A percentile compares a stretch with the other conserved stretches of the same genome.
Conservation (phyloP, 2,329 filamentous ascomycete genomes). For the Calonectria montana region DNA sequence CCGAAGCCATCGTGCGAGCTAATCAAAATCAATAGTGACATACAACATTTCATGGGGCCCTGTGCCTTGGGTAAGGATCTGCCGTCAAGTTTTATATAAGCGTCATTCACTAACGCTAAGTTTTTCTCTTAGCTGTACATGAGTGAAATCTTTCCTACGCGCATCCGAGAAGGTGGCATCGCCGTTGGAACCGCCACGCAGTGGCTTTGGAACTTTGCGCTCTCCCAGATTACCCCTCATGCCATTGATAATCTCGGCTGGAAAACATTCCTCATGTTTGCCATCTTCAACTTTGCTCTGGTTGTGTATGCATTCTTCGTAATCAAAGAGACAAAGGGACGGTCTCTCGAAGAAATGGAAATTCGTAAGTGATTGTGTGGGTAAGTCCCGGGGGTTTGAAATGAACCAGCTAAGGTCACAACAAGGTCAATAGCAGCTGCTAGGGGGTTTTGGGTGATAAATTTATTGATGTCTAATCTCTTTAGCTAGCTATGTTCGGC, state of each 20-base stretch:
- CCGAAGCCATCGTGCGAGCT: background rate
- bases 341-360: constrained; percentile 44
- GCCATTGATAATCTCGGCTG: constrained; percentile 59
- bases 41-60: constrained; percentile 64
- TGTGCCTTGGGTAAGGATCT: constrained; percentile 56
- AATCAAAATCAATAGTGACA: constrained; percentile 45
- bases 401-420: too few relatives aligned
- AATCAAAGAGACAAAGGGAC: constrained; percentile 50
- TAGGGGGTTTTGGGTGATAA: too few relatives aligned
- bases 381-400: too few relatives aligned
- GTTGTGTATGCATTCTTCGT: constrained; percentile 57
- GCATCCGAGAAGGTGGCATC: constrained; percentile 61
- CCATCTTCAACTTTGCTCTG: constrained; percentile 59
- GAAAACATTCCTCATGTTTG: constrained; percentile 63
- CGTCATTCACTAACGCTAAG: background rate
- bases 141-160: constrained; percentile 61
- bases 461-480: too few relatives aligned
- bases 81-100: background rate
- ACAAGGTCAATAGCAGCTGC: too few relatives aligned
- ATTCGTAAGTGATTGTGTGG: constrained; percentile 25
- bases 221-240: constrained; percentile 60
- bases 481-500: too few relatives aligned
- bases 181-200: constrained; percentile 62
- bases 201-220: constrained; percentile 64
- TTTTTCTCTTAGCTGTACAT: constrained; percentile 57